Evolutionary conservation across 768 basidiomycete species (phyloP), one percentile per base, ranked within the genome.

Genomic region (Wakefieldia striispora): DNA sequence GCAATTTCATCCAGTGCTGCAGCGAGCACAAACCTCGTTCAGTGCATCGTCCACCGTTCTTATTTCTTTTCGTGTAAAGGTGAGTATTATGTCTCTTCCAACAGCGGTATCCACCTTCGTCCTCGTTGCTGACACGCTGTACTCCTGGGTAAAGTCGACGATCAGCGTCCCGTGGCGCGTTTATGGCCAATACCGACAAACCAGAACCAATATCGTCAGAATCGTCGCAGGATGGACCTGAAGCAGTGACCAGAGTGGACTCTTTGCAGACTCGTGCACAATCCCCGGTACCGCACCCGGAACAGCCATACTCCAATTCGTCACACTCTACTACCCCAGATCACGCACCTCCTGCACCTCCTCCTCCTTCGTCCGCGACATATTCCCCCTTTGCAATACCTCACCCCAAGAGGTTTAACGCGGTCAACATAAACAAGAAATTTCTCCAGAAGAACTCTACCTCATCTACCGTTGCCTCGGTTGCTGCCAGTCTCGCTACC

Each of bases 361-460:
- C 40, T 3, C 13, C 26, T n/a, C 11, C 29, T 12, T 29, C 29
- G 11, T 33, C 65, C 34, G 46, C 46, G 9, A 29, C 57, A 8
- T 31, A 14, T 37, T 53, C 65, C 11, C 57, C 63, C 14, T 67
- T 69, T 20, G 59, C 61, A 16, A 59, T 68, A 4, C 78, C 79
- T 2, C 85, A 82, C 54, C 79, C 81, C 26, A 98, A 97, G 76
- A 84, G 87, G 62, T 95, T 94, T 70, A 90, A 76, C 64, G 82
- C 91, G 24, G 82, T 92, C 54, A 93, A 92, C 65, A 91, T 97
- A 69, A 95, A 91, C 75, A 95, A 94, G 82, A 92, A 91, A 70
- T 98, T 97, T 69, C 75, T 97, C 37, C 89, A 93, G 74, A 95
- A 95, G 78, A 88, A 86, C 47, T 83, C 83, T 6, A 68, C 84